Percentiles rank a stretch among this genome's conserved stretches.
Evolutionary conservation across 306 rosid genomes (phyloP).

Genomic region (Casuarina glauca): DNA sequence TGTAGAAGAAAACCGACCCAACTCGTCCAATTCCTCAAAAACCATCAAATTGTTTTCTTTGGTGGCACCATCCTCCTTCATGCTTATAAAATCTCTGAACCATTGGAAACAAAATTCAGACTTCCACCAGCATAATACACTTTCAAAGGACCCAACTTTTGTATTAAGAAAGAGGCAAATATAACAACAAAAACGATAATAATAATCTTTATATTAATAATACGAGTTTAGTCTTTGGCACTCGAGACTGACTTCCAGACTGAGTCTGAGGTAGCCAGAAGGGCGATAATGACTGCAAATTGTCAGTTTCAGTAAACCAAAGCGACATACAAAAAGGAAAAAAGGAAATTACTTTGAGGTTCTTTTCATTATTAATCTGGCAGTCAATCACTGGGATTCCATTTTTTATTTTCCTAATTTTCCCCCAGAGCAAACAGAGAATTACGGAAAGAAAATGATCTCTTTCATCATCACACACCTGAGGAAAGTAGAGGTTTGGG

Average conservation of each 20-base stretch:
- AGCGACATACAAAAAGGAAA: not conserved
- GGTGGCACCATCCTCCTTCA: constrained; percentile 35
- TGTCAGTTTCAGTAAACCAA: not conserved
- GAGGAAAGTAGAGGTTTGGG: constrained; percentile 27
- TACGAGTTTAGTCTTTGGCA: not conserved
- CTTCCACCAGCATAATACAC: constrained; percentile 12
- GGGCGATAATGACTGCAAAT: not conserved
- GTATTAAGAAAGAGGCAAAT: constrained; percentile 4
- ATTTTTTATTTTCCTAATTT: not conserved
- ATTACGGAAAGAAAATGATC: not conserved
- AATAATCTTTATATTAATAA: too few species aligned
- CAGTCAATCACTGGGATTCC: not conserved
- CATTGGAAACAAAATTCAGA: constrained; percentile 30
- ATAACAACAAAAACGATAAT: not conserved
- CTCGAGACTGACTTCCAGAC: not conserved
- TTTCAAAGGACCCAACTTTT: constrained; percentile 6
- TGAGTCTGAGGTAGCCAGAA: not conserved
- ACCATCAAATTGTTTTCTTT: constrained; percentile 23
- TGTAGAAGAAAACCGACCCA: constrained; percentile 23
- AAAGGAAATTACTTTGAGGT: not conserved
- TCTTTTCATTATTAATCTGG: not conserved
- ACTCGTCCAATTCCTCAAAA: constrained; percentile 21
- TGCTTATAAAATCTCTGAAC: constrained; percentile 38
- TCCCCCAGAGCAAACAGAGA: not conserved
- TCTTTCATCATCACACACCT: constrained; percentile 34